Evolutionary conservation across 1,284 basidiomycete genomes (phyloP).

Genomic region (Leccinum ponderosum): DNA sequence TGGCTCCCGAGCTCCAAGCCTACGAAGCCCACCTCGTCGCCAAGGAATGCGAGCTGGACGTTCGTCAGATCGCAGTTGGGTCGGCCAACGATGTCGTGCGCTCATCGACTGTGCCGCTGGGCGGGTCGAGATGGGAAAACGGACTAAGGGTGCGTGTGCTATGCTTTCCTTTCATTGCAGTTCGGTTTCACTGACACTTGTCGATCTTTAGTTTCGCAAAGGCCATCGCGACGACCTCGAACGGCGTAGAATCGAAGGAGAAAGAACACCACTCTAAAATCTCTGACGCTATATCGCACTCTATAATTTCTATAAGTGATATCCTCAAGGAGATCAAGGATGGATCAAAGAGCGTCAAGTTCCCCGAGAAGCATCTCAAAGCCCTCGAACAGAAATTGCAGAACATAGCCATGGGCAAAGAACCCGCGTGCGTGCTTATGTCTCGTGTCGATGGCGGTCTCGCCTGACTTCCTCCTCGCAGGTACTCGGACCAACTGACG

Average conservation of each 20-base stretch:
- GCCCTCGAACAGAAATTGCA: constrained; percentile 85
- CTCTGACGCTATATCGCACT: constrained; percentile 69
- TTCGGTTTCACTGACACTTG: too few relatives aligned
- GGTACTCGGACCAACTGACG: constrained; percentile 85
- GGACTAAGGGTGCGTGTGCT: too few relatives aligned
- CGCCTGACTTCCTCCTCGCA: constrained; percentile 32
- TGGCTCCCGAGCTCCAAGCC: too few relatives aligned
- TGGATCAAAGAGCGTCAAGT: constrained; percentile 82
- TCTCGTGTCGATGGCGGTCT: constrained; percentile 1
- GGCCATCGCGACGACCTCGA: constrained; percentile 39
- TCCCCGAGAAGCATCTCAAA: constrained; percentile 90
- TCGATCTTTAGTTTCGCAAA: constrained; percentile 39
- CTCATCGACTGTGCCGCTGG: too few relatives aligned
- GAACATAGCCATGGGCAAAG: constrained; percentile 89
- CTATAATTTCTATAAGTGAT: constrained; percentile 77
- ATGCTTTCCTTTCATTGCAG: too few relatives aligned
- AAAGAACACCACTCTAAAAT: constrained; percentile 60
- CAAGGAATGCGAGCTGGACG: too few relatives aligned
- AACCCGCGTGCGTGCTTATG: constrained; percentile 65
- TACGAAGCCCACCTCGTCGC: too few relatives aligned
- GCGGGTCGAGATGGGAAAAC: too few relatives aligned
- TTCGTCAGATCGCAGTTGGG: too few relatives aligned
- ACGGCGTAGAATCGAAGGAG: constrained; percentile 51
- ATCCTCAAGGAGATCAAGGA: constrained; percentile 77
- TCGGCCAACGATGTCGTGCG: too few relatives aligned